Conservation (phyloP, 225 moss, liverwort and hornwort genomes). For the Neckera pumila region DNA sequence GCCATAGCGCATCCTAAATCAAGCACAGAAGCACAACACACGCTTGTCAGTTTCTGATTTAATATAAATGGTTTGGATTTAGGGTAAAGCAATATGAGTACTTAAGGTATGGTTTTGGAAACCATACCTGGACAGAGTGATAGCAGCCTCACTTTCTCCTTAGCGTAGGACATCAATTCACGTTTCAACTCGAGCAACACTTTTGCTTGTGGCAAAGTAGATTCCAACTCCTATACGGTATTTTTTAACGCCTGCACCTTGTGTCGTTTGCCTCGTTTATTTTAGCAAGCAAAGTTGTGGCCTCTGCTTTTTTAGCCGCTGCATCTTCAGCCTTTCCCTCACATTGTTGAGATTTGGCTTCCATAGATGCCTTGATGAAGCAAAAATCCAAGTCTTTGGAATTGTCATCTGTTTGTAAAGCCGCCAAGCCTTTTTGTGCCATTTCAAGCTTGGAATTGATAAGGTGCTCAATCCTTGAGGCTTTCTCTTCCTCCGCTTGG, state of each 20-base stretch:
- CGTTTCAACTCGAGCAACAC: too few species aligned
- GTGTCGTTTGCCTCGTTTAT: background rate
- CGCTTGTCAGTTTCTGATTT: too few species aligned
- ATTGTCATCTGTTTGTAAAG: background rate
- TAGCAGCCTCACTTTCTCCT: background rate
- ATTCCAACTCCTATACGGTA: background rate
- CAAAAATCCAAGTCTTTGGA: background rate
- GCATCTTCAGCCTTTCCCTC: background rate
- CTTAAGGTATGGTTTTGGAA: too few species aligned
- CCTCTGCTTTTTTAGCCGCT: background rate
- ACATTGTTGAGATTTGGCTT: background rate
- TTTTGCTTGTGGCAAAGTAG: background rate
- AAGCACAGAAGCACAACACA: too few species aligned
- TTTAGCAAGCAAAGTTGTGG: background rate
- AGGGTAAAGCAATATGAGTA: too few species aligned
- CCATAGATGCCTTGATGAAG: background rate
- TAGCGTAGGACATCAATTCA: fast-evolving
- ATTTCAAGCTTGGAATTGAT: background rate
- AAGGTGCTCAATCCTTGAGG: too few species aligned
- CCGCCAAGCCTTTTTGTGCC: background rate
- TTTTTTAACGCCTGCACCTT: background rate
- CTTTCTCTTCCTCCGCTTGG: too few species aligned
- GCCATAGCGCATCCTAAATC: background rate
- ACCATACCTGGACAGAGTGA: background rate
- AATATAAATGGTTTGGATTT: too few species aligned